These are phyloP conservation scores for Aspergillus sparsus DNA, from an alignment of 495 filamentous ascomycete genomes.

Conservation along the genomic window DNA sequence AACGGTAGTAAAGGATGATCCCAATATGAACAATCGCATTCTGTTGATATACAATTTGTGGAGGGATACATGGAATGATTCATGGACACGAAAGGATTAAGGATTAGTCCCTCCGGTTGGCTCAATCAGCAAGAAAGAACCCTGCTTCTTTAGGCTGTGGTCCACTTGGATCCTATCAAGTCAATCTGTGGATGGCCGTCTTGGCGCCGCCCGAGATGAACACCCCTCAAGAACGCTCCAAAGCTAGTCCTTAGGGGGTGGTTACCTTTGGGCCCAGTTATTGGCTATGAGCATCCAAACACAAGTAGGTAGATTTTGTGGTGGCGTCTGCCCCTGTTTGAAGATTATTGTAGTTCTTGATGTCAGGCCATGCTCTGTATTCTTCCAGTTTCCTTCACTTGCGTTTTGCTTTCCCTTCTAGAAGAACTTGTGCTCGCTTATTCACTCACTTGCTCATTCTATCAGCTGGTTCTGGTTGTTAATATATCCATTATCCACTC, in stretches of 20 bases:
- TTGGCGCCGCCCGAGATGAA: slow-evolving; percentile 23
- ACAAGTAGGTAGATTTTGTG: slow-evolving; percentile 8
- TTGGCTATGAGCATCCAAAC: slow-evolving; percentile 5
- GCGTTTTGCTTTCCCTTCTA: slow-evolving; percentile 16
- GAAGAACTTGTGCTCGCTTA: slow-evolving; percentile 11
- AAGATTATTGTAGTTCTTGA: slow-evolving; percentile 24
- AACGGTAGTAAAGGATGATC: too few relatives aligned
- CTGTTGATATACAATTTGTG: too few relatives aligned
- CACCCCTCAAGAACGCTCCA: slow-evolving; percentile 21
- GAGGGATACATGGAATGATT: too few relatives aligned
- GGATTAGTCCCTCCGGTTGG: too few relatives aligned
- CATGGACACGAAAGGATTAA: too few relatives aligned
- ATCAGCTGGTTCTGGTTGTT: slow-evolving; percentile 22
- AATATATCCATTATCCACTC: slow-evolving; percentile 8
- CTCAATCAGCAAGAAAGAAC: too few relatives aligned
- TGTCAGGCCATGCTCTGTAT: slow-evolving; percentile 13
- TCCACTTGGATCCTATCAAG: slow-evolving; percentile 15
- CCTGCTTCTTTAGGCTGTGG: neutral
- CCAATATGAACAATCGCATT: too few relatives aligned
- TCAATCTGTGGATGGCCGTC: slow-evolving; percentile 11
- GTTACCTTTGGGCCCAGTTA: neutral
- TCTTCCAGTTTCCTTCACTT: neutral
- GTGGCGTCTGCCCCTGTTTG: slow-evolving; percentile 19
- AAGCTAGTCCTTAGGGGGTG: slow-evolving; percentile 7
- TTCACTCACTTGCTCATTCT: slow-evolving; percentile 12